Conservation (phyloP, 148 eudicot genomes). For the Chenopodium album region DNA sequence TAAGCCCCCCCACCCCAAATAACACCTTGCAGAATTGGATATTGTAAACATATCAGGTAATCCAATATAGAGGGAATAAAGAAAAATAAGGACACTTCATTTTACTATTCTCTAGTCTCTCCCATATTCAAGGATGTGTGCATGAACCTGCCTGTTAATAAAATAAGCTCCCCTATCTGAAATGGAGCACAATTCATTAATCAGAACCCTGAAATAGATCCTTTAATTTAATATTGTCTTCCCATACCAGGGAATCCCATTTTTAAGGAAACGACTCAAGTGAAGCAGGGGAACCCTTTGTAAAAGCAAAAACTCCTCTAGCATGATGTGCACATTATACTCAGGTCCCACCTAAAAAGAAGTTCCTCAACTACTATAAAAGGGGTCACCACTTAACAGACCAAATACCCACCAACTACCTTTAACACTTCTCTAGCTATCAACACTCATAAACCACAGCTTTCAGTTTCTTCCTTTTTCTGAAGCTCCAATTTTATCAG, state of each 20-base stretch:
- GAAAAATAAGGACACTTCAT: constrained; percentile 10
- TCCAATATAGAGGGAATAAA: constrained; percentile 24
- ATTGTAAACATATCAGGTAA: constrained; percentile 14
- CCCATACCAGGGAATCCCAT: constrained; percentile 36
- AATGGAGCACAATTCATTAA: neutral
- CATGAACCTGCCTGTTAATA: constrained; percentile 17
- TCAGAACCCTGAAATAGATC: constrained; percentile 4
- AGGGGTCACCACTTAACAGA: constrained; percentile 23
- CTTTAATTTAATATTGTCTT: constrained; percentile 9
- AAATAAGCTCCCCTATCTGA: neutral
- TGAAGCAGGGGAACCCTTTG: constrained; percentile 12
- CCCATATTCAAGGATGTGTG: constrained; percentile 17
- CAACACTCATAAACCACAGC: neutral
- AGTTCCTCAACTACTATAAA: constrained; percentile 26
- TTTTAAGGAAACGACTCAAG: constrained; percentile 40
- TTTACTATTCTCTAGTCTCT: neutral
- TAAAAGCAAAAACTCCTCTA: constrained; percentile 3
- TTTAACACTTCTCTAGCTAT: constrained; percentile 15
- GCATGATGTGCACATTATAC: constrained; percentile 42
- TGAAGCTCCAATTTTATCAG: constrained; percentile 12
- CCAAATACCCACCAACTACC: constrained; percentile 20
- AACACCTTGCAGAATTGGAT: constrained; percentile 17
- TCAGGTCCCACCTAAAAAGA: constrained; percentile 25
- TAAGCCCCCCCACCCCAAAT: constrained; percentile 14
- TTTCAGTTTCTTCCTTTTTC: neutral